Evolutionary conservation across 129 eudicot genomes (phyloP).

Genomic region (Daucus carota): DH1_v3.0 NC_030389.2:457001-457500

Average conservation of each 20-base stretch:
- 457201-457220: slow-evolving; percentile 33
- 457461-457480: slow-evolving; percentile 83
- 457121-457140: background rate
- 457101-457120: too few relatives aligned
- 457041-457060: too few relatives aligned
- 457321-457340: slow-evolving; percentile 38
- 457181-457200: background rate
- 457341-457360: slow-evolving; percentile 85
- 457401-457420: slow-evolving; percentile 38
- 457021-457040: too few relatives aligned
- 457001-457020: too few relatives aligned
- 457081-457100: background rate
- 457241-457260: slow-evolving; percentile 68
- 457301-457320: slow-evolving; percentile 66
- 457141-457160: background rate
- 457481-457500: slow-evolving; percentile 72
- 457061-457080: too few relatives aligned
- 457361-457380: slow-evolving; percentile 42
- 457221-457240: slow-evolving; percentile 75
- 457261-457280: slow-evolving; percentile 35
- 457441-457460: slow-evolving; percentile 89
- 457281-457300: slow-evolving; percentile 57
- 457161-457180: background rate
- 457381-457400: slow-evolving; percentile 56
- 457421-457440: slow-evolving; percentile 42